Evolutionary conservation across 225 moss, liverwort and hornwort species (phyloP).

Genomic region (Bryum argenteum): DNA sequence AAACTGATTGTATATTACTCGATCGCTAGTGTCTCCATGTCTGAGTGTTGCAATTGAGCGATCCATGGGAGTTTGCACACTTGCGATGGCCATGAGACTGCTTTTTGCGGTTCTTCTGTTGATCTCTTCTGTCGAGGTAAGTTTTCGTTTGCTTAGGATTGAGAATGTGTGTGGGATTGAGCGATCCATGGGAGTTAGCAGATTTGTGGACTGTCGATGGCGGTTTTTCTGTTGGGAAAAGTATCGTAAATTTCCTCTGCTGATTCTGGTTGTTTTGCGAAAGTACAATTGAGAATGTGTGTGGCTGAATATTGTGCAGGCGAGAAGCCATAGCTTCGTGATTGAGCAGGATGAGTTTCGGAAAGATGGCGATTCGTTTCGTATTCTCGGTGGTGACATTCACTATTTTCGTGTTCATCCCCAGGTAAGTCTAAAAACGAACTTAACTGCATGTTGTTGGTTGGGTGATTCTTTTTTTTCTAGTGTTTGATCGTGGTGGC

Average conservation of each 20-base stretch:
- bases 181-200: no score
- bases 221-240: no score
- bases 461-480: neutral
- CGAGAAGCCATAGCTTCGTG: conserved; percentile 47
- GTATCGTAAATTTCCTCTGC: no score
- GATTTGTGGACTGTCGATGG: no score
- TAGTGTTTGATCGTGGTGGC: neutral
- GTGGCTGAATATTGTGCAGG: conserved; percentile 35
- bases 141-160: conserved; percentile 2
- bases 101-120: conserved; percentile 35
- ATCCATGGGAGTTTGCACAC: no score
- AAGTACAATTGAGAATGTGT: neutral
- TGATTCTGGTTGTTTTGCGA: neutral
- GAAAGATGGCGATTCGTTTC: conserved; percentile 67
- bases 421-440: conserved; percentile 47
- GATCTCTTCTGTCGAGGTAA: conserved; percentile 26
- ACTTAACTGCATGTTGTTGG: neutral
- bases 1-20: no score
- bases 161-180: neutral
- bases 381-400: conserved; percentile 76
- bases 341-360: conserved; percentile 68
- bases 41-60: no score
- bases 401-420: conserved; percentile 88
- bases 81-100: neutral
- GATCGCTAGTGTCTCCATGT: no score